These are phyloP conservation scores for Gossypium laxum DNA, from an alignment of 441 rosid species.

Conservation along the genomic window DNA sequence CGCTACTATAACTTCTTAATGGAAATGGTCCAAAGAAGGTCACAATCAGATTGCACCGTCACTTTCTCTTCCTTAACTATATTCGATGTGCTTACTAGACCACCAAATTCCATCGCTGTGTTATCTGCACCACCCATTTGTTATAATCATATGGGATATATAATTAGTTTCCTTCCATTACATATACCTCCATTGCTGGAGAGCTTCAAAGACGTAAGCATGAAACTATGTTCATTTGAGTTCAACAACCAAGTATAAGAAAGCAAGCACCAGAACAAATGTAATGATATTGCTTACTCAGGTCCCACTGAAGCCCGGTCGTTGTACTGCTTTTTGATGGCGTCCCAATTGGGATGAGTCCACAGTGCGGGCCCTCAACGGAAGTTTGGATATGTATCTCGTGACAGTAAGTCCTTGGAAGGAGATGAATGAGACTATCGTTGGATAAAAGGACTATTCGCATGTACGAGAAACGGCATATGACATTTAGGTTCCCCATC, in stretches of 20 bases:
- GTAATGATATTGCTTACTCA: conserved; percentile 45
- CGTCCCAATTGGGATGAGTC: conserved; percentile 71
- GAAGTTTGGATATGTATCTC: conserved; percentile 51
- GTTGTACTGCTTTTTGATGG: conserved; percentile 64
- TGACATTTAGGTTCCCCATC: conserved; percentile 70
- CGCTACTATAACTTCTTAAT: conserved; percentile 29
- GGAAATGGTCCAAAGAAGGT: conserved; percentile 93
- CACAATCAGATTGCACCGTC: conserved; percentile 65
- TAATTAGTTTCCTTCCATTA: too few relatives aligned
- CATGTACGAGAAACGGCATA: conserved; percentile 43
- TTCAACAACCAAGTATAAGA: neutral
- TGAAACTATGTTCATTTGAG: neutral
- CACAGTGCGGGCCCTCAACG: conserved; percentile 73
- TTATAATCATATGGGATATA: too few relatives aligned
- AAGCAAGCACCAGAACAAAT: neutral
- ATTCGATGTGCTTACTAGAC: conserved; percentile 79
- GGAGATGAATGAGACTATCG: conserved; percentile 67
- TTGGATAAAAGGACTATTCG: conserved; percentile 60
- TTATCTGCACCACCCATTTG: conserved; percentile 30
- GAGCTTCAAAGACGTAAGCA: neutral
- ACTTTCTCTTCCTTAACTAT: conserved; percentile 41
- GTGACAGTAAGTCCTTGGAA: conserved; percentile 57
- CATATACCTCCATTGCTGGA: too few relatives aligned
- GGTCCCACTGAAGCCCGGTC: conserved; percentile 83
- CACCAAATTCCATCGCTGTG: conserved; percentile 70